phyloP scores from a whole-genome alignment of 495 filamentous ascomycete species.

The Xylaria nigripes region DNA sequence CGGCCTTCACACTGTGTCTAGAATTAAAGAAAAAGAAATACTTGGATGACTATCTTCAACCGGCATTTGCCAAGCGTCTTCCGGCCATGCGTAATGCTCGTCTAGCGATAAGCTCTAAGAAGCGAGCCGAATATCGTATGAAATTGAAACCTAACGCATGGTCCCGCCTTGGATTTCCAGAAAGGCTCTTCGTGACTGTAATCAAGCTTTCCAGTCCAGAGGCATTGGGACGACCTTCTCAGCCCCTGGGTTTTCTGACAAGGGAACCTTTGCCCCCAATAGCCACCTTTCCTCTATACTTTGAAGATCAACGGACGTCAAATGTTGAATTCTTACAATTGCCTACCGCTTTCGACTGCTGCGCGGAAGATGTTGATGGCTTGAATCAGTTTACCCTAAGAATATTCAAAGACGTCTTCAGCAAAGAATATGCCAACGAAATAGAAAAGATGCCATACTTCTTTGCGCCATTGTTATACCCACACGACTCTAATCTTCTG shows the following conservation, averaged over 20 bases:
- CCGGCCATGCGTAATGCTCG: slow-evolving; percentile 85
- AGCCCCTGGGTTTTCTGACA: slow-evolving; percentile 65
- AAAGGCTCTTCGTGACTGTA: slow-evolving; percentile 54
- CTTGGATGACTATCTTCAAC: slow-evolving; percentile 64
- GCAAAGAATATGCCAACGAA: slow-evolving; percentile 66
- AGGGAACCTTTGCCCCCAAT: slow-evolving; percentile 55
- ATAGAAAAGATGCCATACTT: slow-evolving; percentile 71
- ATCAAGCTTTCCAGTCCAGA: slow-evolving; percentile 51
- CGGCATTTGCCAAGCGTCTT: slow-evolving; percentile 62
- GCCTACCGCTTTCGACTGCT: slow-evolving; percentile 33
- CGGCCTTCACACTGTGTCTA: slow-evolving; percentile 80
- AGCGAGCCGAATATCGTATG: slow-evolving; percentile 66
- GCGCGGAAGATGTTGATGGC: slow-evolving; percentile 32
- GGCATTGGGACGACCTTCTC: slow-evolving; percentile 52
- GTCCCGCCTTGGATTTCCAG: slow-evolving; percentile 46
- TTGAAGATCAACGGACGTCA: slow-evolving; percentile 53
- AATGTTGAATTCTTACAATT: slow-evolving; percentile 40
- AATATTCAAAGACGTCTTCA: slow-evolving; percentile 80
- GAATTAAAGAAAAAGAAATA: slow-evolving; percentile 56
- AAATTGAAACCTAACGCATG: slow-evolving; percentile 71
- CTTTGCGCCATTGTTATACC: slow-evolving; percentile 54
- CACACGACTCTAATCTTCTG: slow-evolving; percentile 23
- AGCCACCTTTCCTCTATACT: slow-evolving; percentile 62
- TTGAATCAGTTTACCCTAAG: slow-evolving; percentile 64
- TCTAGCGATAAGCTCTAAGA: slow-evolving; percentile 73